Evolutionary conservation across 805 yeast species (phyloP).

Genomic region (Monosporozyma unispora): DNA sequence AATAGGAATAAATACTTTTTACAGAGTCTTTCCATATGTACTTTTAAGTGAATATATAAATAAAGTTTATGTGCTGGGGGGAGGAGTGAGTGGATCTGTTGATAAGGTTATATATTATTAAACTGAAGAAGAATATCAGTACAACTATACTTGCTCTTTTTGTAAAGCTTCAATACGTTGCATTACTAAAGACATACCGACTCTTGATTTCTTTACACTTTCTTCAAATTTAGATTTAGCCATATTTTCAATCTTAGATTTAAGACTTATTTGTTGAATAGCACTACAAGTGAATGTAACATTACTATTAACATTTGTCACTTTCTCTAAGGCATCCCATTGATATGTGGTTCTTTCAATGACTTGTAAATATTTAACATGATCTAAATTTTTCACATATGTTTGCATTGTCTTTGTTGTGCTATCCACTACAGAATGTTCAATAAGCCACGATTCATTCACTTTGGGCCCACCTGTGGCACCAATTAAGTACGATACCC

Average conservation of each 20-base stretch:
- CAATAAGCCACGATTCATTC: constrained; percentile 73
- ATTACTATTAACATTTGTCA: constrained; percentile 43
- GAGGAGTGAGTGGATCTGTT: background rate
- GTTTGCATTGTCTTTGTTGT: constrained; percentile 43
- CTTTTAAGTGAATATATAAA: background rate
- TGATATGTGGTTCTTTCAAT: constrained; percentile 65
- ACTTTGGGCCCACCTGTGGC: constrained; percentile 21
- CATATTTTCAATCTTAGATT: constrained; percentile 75
- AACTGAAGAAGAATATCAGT: no score
- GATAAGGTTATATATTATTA: no score
- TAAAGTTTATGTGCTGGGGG: no score
- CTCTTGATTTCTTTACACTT: constrained; percentile 54
- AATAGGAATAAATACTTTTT: background rate
- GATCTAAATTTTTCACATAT: constrained; percentile 79
- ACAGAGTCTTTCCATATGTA: background rate
- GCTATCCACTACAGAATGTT: constrained; percentile 67
- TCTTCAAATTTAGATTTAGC: constrained; percentile 60
- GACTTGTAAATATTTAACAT: constrained; percentile 63
- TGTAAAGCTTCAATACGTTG: constrained; percentile 36
- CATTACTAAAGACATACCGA: constrained; percentile 51
- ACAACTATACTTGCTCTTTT: constrained; percentile 15
- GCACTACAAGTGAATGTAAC: constrained; percentile 71
- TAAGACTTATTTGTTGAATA: constrained; percentile 41
- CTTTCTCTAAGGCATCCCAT: constrained; percentile 24
- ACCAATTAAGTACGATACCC: constrained; percentile 42